phyloP scores from a whole-genome alignment of 208 protist genomes.

The Crithidia thermophila region DNA sequence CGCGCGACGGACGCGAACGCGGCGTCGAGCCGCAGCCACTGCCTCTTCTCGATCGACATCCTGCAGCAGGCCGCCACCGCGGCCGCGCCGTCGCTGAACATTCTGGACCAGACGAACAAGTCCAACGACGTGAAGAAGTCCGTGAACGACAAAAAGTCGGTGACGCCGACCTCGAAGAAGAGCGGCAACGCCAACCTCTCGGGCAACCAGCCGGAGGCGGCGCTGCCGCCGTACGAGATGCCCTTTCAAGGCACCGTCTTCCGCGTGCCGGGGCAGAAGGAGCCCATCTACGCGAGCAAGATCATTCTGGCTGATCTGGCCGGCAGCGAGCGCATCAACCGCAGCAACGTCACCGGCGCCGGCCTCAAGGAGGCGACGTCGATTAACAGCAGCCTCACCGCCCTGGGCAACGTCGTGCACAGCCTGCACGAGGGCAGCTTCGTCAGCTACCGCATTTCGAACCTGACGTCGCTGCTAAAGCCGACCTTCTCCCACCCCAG shows the following conservation, averaged over 20 bases:
- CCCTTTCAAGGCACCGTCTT: conserved; percentile 77
- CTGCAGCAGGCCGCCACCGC: conserved; percentile 79
- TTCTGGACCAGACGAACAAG: conserved; percentile 54
- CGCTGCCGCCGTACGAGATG: conserved; percentile 57
- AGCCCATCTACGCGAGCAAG: conserved; percentile 82
- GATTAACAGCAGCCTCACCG: conserved; percentile 94
- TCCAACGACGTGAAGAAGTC: conserved; percentile 26
- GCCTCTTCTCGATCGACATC: conserved; percentile 91
- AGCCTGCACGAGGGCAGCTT: conserved; percentile 80
- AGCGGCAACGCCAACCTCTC: neutral
- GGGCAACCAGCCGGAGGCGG: conserved; percentile 16
- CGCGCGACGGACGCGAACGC: conserved; percentile 90
- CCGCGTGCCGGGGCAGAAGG: conserved; percentile 65
- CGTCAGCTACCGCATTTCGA: conserved; percentile 89
- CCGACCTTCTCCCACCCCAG: conserved; percentile 82
- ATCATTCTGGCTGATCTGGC: conserved; percentile 94
- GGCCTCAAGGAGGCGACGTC: conserved; percentile 83
- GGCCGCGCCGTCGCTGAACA: conserved; percentile 55
- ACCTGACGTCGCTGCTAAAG: conserved; percentile 89
- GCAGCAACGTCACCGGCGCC: conserved; percentile 64
- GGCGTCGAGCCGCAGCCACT: conserved; percentile 90
- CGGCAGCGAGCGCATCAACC: conserved; percentile 86
- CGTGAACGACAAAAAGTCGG: conserved; percentile 7
- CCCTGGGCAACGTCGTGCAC: conserved; percentile 93
- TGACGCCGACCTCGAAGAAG: conserved; percentile 22